Percentiles rank a stretch among this genome's conserved stretches.
phyloP scores from a whole-genome alignment of 1,139 yeast genomes.

The Pneumocystis carinii region DNA sequence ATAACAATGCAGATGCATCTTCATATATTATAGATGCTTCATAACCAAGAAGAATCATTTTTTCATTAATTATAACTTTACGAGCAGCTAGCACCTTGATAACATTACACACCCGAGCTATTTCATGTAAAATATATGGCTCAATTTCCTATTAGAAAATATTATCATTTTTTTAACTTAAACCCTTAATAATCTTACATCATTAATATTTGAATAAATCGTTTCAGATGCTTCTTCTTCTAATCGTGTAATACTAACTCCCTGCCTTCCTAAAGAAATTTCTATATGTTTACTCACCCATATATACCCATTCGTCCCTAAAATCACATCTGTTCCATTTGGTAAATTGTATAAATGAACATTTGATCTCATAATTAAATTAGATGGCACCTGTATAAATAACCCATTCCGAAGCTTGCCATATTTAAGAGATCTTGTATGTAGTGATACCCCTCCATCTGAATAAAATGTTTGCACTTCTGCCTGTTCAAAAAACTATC shows the following conservation, averaged over 20 bases:
- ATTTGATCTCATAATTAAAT: constrained; percentile 67
- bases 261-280: constrained; percentile 24
- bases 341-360: constrained; percentile 78
- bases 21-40: constrained; percentile 76
- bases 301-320: constrained; percentile 88
- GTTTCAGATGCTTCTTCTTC: constrained; percentile 95
- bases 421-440: constrained; percentile 85
- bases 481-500: constrained; percentile 28
- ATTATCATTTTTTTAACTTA: constrained; percentile 4
- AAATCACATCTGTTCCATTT: constrained; percentile 74
- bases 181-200: constrained; percentile 20
- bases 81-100: constrained; percentile 64
- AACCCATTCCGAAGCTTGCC: constrained; percentile 90
- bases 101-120: constrained; percentile 74
- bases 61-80: constrained; percentile 76
- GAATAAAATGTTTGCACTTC: constrained; percentile 83
- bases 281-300: constrained; percentile 72
- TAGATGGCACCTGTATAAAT: constrained; percentile 65
- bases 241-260: constrained; percentile 44
- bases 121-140: constrained; percentile 47
- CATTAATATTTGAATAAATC: constrained; percentile 84
- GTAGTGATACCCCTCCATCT: constrained; percentile 88
- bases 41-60: constrained; percentile 63
- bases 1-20: constrained; percentile 58
- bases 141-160: constrained; percentile 30